Conservation (phyloP, 306 rosid species). For the Glycine latifolia region DNA sequence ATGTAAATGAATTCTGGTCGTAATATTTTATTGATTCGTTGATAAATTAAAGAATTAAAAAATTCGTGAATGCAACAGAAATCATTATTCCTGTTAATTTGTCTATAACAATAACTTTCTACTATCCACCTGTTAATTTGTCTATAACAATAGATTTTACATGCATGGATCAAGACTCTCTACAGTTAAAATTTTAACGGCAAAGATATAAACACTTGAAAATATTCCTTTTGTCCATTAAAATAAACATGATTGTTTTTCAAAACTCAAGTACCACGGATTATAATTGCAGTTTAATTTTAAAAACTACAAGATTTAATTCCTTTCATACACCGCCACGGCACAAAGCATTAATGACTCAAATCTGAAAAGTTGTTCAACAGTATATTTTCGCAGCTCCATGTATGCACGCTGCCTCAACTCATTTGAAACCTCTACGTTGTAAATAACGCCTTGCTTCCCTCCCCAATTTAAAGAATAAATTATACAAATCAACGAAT, state of each 20-base stretch:
- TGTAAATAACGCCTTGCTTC: constrained; percentile 18
- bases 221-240: no score
- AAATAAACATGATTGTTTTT: no score
- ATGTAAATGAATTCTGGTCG: no score
- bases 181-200: background rate
- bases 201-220: no score
- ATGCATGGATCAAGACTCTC: no score
- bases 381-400: background rate
- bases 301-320: background rate
- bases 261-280: no score
- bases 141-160: background rate
- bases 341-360: background rate
- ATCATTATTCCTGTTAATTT: background rate
- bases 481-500: constrained; percentile 39
- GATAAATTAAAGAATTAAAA: no score
- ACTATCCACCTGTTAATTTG: background rate
- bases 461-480: constrained; percentile 11
- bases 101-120: background rate
- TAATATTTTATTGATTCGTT: no score
- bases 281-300: no score
- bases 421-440: constrained; percentile 31
- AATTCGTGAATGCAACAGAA: background rate
- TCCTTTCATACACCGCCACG: background rate
- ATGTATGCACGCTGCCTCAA: background rate
- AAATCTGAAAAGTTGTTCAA: background rate